phyloP scores from a whole-genome alignment of 2,329 filamentous ascomycete species.

The Phyllosticta citrichinensis region DNA sequence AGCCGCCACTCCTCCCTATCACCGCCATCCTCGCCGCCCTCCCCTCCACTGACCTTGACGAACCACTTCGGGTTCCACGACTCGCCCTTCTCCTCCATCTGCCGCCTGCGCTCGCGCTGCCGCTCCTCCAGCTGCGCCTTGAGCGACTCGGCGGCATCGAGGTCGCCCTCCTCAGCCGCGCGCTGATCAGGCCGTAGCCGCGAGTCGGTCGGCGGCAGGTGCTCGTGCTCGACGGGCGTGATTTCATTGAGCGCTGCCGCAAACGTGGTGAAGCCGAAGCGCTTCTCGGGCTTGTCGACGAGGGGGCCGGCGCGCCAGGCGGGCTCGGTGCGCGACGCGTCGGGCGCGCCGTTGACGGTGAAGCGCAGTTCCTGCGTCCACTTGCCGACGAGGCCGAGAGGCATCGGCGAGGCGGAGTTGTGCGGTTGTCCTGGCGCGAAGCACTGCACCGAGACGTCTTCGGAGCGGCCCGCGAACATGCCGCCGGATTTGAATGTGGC shows the following conservation, averaged over 20 bases:
- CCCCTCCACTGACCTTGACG: constrained; percentile 44
- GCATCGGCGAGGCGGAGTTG: constrained; percentile 52
- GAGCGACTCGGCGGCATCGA: constrained; percentile 73
- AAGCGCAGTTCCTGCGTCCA: constrained; percentile 71
- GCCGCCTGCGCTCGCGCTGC: constrained; percentile 64
- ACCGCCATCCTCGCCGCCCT: constrained; percentile 19
- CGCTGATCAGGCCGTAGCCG: constrained; percentile 80
- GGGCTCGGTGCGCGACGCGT: constrained; percentile 41
- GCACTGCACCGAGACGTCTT: constrained; percentile 74
- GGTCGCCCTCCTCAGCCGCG: constrained; percentile 67
- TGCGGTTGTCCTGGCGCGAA: constrained; percentile 39
- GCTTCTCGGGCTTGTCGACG: constrained; percentile 66
- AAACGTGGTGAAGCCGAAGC: constrained; percentile 83
- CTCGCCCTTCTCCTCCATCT: constrained; percentile 66
- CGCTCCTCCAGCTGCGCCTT: constrained; percentile 80
- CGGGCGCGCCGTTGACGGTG: constrained; percentile 49
- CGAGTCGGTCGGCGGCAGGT: constrained; percentile 71
- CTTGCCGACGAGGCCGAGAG: constrained; percentile 64
- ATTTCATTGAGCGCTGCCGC: constrained; percentile 81
- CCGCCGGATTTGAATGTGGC: constrained; percentile 89
- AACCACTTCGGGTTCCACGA: constrained; percentile 77
- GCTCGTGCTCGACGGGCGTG: constrained; percentile 64
- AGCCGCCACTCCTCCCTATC: constrained; percentile 48
- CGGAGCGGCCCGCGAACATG: constrained; percentile 91
- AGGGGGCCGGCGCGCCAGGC: constrained; percentile 73